phyloP scores from a whole-genome alignment of 805 yeast genomes.

The Maudiozyma saulgeensis region DNA sequence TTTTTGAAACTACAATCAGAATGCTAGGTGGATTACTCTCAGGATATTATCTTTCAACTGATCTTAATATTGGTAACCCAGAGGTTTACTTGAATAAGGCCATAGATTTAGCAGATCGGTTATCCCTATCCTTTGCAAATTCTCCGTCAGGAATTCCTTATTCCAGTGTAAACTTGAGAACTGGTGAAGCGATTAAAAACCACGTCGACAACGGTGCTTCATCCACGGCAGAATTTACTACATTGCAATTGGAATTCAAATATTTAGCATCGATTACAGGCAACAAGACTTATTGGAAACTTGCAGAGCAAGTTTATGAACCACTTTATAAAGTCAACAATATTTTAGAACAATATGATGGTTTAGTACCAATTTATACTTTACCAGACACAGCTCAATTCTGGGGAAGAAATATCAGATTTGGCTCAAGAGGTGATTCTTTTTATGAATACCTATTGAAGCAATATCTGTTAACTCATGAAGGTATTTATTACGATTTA shows the following conservation, averaged over 20 bases:
- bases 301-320: slow-evolving; percentile 63
- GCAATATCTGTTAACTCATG: slow-evolving; percentile 71
- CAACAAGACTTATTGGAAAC: slow-evolving; percentile 67
- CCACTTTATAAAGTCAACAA: slow-evolving; percentile 53
- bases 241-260: slow-evolving; percentile 80
- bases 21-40: slow-evolving; percentile 91
- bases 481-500: slow-evolving; percentile 56
- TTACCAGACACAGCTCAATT: slow-evolving; percentile 66
- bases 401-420: slow-evolving; percentile 54
- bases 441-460: slow-evolving; percentile 83
- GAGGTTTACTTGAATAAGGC: slow-evolving; percentile 64
- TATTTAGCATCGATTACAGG: slow-evolving; percentile 75
- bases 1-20: slow-evolving; percentile 89
- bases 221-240: slow-evolving; percentile 83
- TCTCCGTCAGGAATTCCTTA: slow-evolving; percentile 64
- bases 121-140: slow-evolving; percentile 55
- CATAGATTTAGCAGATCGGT: slow-evolving; percentile 62
- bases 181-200: slow-evolving; percentile 50
- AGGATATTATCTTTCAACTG: slow-evolving; percentile 56
- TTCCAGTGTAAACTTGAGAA: slow-evolving; percentile 62
- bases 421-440: slow-evolving; percentile 90
- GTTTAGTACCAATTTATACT: slow-evolving; percentile 75
- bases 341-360: slow-evolving; percentile 35
- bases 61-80: slow-evolving; percentile 25
- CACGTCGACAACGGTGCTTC: slow-evolving; percentile 70